Evolutionary conservation across 1,139 yeast genomes (phyloP), one percentile per base, ranked within the genome.

Genomic region (Sugiyamaella pinicola): DNA sequence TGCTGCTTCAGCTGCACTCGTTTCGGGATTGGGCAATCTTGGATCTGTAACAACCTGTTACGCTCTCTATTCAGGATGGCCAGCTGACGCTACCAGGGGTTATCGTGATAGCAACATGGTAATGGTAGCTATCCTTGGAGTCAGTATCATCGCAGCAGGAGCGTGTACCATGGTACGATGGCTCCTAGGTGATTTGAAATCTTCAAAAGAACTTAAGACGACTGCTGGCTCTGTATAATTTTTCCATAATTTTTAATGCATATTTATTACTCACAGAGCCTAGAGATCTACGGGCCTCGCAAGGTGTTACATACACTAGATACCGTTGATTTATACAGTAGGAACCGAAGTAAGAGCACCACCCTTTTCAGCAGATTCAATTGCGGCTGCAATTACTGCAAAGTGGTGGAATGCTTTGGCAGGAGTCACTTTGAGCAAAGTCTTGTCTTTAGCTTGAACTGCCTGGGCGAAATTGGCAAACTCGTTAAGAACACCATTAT

Each of bases 1-100:
- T 52, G 96, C 96, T 2, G 90, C 85, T 15, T 80, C 90, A 49
- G 80, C 90, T 8, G 96, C 96, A 0, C 70, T 88, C 43, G 93
- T 88, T 8, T 83, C 90, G 59, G 96, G 96, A 1, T 74, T 88
- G 52, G 96, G 96, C 48, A 88, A 88, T 67, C 76, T 87, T 61
- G 96, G 96, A 13, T 83, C 91, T 0, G 96, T 88, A 22, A 81
- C 85, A 28, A 86, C 95, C 3, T 86, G 96, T 1, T 88, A 88
- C 66, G 96, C 96, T 0, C 76, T 88, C 48, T 88, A 87, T 70
- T 70, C 81, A 19, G 96, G 96, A 3, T 89, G 96, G 96, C 91
- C 95, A 0, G 86, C 77, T 1, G 96, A 89, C 68, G 75, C 67
- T 10, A 74, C 75, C 2, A 73, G 89, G 59, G 74, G 82, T 47